Evolutionary conservation across 108 stramenopile species (phyloP), one percentile per base, ranked within the genome.

Genomic region (Craspedostauros australis): DNA sequence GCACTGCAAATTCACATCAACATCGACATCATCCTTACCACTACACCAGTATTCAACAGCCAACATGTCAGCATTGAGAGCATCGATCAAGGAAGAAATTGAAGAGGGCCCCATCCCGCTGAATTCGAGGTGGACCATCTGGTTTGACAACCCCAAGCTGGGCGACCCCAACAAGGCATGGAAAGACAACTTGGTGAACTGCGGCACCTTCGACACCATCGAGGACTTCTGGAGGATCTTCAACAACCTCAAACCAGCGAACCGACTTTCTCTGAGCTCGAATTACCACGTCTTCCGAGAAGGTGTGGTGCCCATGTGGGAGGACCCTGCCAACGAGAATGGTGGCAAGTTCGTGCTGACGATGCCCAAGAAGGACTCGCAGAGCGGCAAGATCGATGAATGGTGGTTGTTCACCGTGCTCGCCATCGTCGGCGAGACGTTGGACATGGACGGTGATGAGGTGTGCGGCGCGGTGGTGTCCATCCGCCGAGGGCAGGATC

Each of bases 261-360:
- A 69, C 34, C 34, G 62, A 19, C 60, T 88, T n/a, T 33, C 72
- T 19, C 28, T 70, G 21, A 69, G 72, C 43, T 77, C 79, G 53
- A 94, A 94, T 72, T 96, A 94, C 64, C 88, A 88, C 48, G 69
- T 96, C 30, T 96, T 96, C 66, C 78, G 80, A 34, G 72, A 90
- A 30, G 90, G 91, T 6, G 69, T 92, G n/a, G 61, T 79, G 57
- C 95, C 95, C 48, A 92, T 90, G 82, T 96, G 95, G 95, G 95
- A 96, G 72, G 92, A 93, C 48, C 75, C 81, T n/a, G 51, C 61
- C 34, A 91, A 91, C 48, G 62, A 61, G 37, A 56, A 86, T 8
- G 93, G 93, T 19, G 93, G 93, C 25, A 94, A 94, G 57, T 94
- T 88, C 55, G 79, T 91, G 1, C 59, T 91, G 2, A 84, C 88